A percentile compares a stretch with the other conserved stretches of the same genome.
These are phyloP conservation scores for Schizosaccharomyces octosporus DNA, from an alignment of 805 yeast genomes.

Conservation along the genomic window DNA sequence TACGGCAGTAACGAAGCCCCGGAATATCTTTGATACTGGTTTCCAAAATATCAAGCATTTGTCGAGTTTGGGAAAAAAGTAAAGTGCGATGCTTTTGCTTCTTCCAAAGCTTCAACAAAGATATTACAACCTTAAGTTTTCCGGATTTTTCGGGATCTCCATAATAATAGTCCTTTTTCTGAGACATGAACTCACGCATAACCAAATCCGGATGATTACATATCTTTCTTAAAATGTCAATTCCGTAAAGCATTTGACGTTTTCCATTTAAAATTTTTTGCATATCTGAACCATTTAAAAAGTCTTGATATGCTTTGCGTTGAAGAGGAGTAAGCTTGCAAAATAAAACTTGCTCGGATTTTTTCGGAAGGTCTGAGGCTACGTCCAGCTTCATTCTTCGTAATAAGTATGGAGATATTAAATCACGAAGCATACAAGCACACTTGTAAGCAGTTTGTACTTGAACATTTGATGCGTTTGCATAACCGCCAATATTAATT, in stretches of 20 bases:
- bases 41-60: constrained; percentile 76
- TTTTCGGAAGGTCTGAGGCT: constrained; percentile 80
- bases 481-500: constrained; percentile 91
- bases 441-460: constrained; percentile 92
- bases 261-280: constrained; percentile 47
- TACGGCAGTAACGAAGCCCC: constrained; percentile 34
- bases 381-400: constrained; percentile 81
- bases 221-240: constrained; percentile 69
- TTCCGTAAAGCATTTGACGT: constrained; percentile 66
- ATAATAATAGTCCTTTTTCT: constrained; percentile 14
- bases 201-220: constrained; percentile 90
- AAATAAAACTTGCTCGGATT: constrained; percentile 80
- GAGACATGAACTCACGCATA: constrained; percentile 17
- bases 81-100: constrained; percentile 53
- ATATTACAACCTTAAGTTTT: constrained; percentile 68
- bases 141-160: constrained; percentile 42
- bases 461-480: constrained; percentile 85
- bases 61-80: constrained; percentile 77
- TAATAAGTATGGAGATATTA: constrained; percentile 70
- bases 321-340: constrained; percentile 65
- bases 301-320: constrained; percentile 45
- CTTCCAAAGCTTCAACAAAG: constrained; percentile 52
- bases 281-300: constrained; percentile 53
- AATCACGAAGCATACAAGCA: constrained; percentile 69
- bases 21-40: constrained; percentile 25